These are phyloP conservation scores for Sphaerulina musiva DNA, from an alignment of 2,329 filamentous ascomycete species.

Conservation along the genomic window DNA sequence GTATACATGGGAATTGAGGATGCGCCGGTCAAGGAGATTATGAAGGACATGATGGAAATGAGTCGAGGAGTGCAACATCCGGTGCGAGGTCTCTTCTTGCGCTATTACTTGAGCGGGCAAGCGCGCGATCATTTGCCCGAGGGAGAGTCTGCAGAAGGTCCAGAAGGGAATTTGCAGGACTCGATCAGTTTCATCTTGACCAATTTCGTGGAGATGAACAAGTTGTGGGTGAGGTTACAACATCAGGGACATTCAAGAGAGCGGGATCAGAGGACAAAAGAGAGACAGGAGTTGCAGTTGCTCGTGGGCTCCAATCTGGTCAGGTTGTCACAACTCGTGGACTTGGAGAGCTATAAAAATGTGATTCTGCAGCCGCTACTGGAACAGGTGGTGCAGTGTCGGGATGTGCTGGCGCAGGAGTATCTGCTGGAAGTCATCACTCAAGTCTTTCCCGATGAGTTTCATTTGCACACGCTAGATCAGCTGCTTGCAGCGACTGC, in stretches of 20 bases:
- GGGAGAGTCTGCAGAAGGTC: constrained; percentile 69
- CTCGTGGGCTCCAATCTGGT: constrained; percentile 96
- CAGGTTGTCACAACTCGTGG: constrained; percentile 87
- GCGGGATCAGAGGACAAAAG: constrained; percentile 84
- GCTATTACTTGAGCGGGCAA: constrained; percentile 94
- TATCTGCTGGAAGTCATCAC: constrained; percentile 97
- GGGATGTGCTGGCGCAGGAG: constrained; percentile 93
- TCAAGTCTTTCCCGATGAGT: constrained; percentile 97
- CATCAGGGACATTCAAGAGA: constrained; percentile 96
- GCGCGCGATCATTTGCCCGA: constrained; percentile 81
- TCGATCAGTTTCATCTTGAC: constrained; percentile 97
- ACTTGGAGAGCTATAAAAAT: constrained; percentile 88
- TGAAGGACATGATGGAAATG: constrained; percentile 99
- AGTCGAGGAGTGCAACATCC: constrained; percentile 95
- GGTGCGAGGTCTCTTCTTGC: constrained; percentile 85
- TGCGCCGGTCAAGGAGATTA: constrained; percentile 97
- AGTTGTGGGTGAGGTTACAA: constrained; percentile 94
- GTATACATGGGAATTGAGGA: constrained; percentile 99
- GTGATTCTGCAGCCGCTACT: constrained; percentile 80
- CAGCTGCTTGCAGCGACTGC: constrained; percentile 91
- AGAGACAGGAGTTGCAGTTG: constrained; percentile 89
- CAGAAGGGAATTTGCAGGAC: constrained; percentile 91
- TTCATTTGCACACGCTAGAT: constrained; percentile 92
- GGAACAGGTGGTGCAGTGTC: constrained; percentile 95
- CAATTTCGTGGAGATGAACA: constrained; percentile 99